Conservation (phyloP, 2,329 filamentous ascomycete genomes). For the Metarhizium sp. region DNA sequence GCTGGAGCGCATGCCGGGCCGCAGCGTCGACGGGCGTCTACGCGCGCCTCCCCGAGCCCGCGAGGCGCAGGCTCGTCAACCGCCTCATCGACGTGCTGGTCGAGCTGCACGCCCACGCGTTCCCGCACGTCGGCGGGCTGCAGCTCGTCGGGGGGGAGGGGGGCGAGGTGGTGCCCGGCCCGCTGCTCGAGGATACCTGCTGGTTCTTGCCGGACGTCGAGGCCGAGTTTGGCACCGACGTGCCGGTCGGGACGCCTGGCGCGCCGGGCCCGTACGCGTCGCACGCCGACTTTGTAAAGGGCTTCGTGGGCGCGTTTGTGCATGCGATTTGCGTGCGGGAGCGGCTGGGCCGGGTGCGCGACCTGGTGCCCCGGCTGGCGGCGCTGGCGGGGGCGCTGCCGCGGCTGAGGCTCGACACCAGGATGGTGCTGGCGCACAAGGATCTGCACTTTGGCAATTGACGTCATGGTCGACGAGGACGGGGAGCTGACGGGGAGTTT, state of each 20-base stretch:
- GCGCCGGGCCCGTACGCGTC: constrained; percentile 6
- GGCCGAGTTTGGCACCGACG: constrained; percentile 16
- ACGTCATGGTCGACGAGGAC: constrained; percentile 21
- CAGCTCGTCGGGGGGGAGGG: constrained; percentile 2
- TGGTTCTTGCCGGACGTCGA: constrained; percentile 23
- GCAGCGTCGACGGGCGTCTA: constrained; percentile 20
- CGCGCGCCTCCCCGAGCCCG: constrained; percentile 9
- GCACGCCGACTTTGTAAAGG: constrained; percentile 18
- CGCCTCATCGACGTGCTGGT: constrained; percentile 20
- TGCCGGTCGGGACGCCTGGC: constrained; percentile 17
- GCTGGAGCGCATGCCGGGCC: constrained; percentile 17
- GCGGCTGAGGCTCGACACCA: constrained; percentile 7
- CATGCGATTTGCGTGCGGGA: constrained; percentile 16
- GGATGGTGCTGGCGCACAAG: constrained; percentile 22
- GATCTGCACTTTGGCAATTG: constrained; percentile 26
- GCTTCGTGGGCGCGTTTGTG: constrained; percentile 16
- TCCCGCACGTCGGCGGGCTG: constrained; percentile 18
- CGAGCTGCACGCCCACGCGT: constrained; percentile 19
- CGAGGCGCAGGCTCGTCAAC: constrained; percentile 14
- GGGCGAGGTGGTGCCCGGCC: constrained; percentile 13
- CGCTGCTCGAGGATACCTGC: constrained; percentile 24
- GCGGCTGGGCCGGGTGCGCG: constrained; percentile 16
- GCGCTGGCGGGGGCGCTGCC: constrained; percentile 12
- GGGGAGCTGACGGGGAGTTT: constrained; percentile 26
- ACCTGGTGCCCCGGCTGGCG: constrained; percentile 18